These are phyloP conservation scores for Komagataella phaffii DNA, from an alignment of 805 yeast genomes.

Conservation along the genomic window DNA sequence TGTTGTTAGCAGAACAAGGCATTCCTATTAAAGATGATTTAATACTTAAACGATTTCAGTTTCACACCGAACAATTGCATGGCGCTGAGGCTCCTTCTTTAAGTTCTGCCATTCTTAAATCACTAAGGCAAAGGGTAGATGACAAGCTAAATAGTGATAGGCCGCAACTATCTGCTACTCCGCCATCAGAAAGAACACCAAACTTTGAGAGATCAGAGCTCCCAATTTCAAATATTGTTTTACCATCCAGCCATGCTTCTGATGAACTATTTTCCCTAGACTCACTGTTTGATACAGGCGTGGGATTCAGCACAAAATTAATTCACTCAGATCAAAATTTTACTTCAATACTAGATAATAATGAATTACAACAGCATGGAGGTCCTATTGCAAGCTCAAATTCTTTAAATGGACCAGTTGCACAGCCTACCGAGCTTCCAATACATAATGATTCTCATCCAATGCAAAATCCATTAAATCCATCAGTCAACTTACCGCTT, in stretches of 20 bases:
- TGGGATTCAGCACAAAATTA: conserved; percentile 22
- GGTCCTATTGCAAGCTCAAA: not conserved
- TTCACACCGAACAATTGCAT: not conserved
- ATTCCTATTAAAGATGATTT: conserved; percentile 13
- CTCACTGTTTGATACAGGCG: conserved; percentile 1
- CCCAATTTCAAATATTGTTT: not conserved
- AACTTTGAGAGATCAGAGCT: not conserved
- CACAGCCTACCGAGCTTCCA: not conserved
- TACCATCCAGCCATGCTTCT: not conserved
- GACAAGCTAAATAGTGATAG: not conserved
- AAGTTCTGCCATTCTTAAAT: not conserved
- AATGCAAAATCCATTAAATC: not conserved
- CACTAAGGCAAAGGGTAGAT: not conserved
- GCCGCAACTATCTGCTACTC: not conserved
- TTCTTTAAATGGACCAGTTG: not conserved
- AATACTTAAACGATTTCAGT: conserved; percentile 8
- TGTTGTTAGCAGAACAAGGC: conserved; percentile 6
- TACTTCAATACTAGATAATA: conserved; percentile 5
- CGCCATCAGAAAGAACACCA: not conserved
- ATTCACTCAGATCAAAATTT: conserved; percentile 21
- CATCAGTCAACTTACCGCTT: not conserved
- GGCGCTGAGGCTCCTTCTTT: not conserved
- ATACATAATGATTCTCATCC: not conserved
- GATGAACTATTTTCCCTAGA: not conserved
- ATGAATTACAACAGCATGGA: not conserved